Evolutionary conservation across 495 filamentous ascomycete species (phyloP).

Genomic region (Ramalina intermedia): DNA sequence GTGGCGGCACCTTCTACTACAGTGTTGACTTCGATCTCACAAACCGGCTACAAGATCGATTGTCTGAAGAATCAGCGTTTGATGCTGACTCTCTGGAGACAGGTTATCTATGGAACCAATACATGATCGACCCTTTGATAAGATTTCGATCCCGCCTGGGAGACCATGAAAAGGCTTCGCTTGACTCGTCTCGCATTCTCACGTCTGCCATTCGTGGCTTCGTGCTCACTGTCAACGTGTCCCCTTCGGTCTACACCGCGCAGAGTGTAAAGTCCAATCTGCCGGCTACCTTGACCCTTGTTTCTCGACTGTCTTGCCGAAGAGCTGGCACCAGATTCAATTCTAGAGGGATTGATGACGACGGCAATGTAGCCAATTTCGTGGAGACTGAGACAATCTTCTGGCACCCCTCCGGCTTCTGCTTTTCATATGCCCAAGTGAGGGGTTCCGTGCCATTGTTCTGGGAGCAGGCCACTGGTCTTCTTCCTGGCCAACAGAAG

Average conservation of each 20-base stretch:
- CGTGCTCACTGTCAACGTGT: constrained; percentile 67
- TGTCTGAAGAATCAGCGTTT: constrained; percentile 41
- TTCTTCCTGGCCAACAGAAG: constrained; percentile 88
- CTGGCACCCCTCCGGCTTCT: constrained; percentile 58
- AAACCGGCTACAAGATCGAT: constrained; percentile 85
- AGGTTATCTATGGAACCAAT: constrained; percentile 91
- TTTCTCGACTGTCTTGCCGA: constrained; percentile 80
- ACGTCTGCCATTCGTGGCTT: constrained; percentile 93
- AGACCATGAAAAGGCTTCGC: constrained; percentile 49
- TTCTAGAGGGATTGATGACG: constrained; percentile 89
- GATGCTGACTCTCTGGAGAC: constrained; percentile 76
- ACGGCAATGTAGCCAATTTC: constrained; percentile 91
- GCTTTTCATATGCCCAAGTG: constrained; percentile 89
- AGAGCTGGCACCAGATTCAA: constrained; percentile 95
- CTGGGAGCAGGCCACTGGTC: constrained; percentile 84
- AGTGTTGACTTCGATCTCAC: constrained; percentile 95
- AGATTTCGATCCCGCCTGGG: constrained; percentile 71
- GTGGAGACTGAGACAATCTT: constrained; percentile 53
- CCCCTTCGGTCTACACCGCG: constrained; percentile 39
- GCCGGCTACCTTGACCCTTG: constrained; percentile 70
- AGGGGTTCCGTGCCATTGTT: constrained; percentile 89
- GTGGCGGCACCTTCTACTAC: constrained; percentile 96
- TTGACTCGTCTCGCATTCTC: constrained; percentile 75
- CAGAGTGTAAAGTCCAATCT: constrained; percentile 38
- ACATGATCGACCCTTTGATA: constrained; percentile 89